Percentiles rank a stretch among this genome's conserved stretches.
These are phyloP conservation scores for Colletotrichum paranaense DNA, from an alignment of 2,329 filamentous ascomycete species.

Conservation along the genomic window DNA sequence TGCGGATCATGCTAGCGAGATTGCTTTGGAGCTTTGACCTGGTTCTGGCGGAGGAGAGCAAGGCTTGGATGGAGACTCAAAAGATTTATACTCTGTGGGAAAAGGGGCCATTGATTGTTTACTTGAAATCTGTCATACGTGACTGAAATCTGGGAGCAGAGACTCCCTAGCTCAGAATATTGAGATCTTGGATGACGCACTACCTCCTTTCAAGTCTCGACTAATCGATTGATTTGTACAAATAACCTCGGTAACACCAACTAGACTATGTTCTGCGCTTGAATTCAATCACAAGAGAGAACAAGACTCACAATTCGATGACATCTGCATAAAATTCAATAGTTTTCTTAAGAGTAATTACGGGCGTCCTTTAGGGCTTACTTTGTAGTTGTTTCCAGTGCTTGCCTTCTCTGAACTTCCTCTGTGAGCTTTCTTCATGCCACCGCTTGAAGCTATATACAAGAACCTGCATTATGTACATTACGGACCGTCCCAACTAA, in stretches of 20 bases:
- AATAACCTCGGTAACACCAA: too few species aligned
- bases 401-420: not conserved
- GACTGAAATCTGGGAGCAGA: not conserved
- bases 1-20: constrained; percentile 58
- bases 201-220: too few species aligned
- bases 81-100: constrained; percentile 23
- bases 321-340: too few species aligned
- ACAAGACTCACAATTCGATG: too few species aligned
- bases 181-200: too few species aligned
- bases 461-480: not conserved
- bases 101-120: constrained; percentile 23
- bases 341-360: too few species aligned
- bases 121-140: constrained; percentile 21
- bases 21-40: constrained; percentile 60
- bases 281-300: too few species aligned
- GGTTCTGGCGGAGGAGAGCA: constrained; percentile 46
- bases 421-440: not conserved
- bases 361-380: not conserved
- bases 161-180: not conserved
- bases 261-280: too few species aligned
- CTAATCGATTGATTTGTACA: too few species aligned
- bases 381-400: not conserved
- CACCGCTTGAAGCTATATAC: not conserved
- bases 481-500: not conserved
- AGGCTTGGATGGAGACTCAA: constrained; percentile 47